Base-by-base conservation (phyloP, 139 green algal species). In the Microglena sp. region DNA sequence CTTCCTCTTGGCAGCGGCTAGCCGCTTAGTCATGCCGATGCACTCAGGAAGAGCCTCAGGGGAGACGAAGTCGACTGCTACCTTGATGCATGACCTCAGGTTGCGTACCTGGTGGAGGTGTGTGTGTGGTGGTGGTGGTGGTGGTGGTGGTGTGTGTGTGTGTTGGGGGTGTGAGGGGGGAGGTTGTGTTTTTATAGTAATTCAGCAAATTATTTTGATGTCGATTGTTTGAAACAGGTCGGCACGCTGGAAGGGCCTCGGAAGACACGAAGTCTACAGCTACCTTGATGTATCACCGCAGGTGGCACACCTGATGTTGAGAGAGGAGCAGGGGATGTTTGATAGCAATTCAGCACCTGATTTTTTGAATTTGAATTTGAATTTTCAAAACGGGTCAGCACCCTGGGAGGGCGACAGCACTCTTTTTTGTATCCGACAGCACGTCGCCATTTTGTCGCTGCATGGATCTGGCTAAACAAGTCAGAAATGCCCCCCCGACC, bases 221-320 rank as follows among this genome's bases (percentile, higher is more conserved):
- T n/a, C n/a, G n/a, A n/a, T n/a, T n/a, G n/a, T n/a, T n/a, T n/a
- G n/a, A n/a, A n/a, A n/a, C n/a, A n/a, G n/a, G n/a, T n/a, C n/a
- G 22, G 50, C 66, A 74, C 61, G 83, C 44, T 1, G 3, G 27
- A 45, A 87, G 28, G 2, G 65, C 80, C 70, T 94, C 82, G 5
- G 87, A 83, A 8, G 72, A 86, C 43, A 95, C 86, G 74, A 96
- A 95, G 81, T 96, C 89, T 3, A 95, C 73, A 50, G 29, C 81
- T 44, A 84, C 77, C 74, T 94, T 95, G 62, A 89, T 83, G 74
- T 77, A 89, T 31, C 65, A 75, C 32, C 72, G 70, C 64, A 90
- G 68, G 76, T 91, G 91, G 58, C 75, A 55, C 26, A 77, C 70
- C 60, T 77, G 70, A 21, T 34, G 1, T n/a, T 3, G 4, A 21